A percentile compares a stretch with the other conserved stretches of the same genome.
These are phyloP conservation scores for Kandelia obovata DNA, from an alignment of 345 rosid species.

Conservation along the genomic window DNA sequence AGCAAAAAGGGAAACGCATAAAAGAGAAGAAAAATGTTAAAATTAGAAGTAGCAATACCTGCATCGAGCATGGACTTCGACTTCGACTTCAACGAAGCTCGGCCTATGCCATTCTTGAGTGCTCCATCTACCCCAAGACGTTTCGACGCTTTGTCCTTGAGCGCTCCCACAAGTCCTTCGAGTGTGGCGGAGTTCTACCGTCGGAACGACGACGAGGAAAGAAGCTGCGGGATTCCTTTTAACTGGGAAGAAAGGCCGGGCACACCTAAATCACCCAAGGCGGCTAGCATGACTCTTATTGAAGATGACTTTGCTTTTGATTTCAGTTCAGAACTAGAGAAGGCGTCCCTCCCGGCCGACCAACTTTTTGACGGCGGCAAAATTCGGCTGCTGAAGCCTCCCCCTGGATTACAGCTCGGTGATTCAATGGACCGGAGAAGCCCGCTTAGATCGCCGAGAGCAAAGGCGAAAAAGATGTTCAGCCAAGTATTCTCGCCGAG, in stretches of 20 bases:
- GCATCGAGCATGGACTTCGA: constrained; percentile 43
- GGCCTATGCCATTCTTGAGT: constrained; percentile 38
- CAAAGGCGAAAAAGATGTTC: constrained; percentile 45
- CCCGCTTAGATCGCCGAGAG: constrained; percentile 36
- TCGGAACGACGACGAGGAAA: constrained; percentile 33
- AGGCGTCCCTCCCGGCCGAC: constrained; percentile 25
- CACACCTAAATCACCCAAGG: neutral
- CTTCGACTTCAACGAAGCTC: constrained; percentile 49
- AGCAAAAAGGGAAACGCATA: neutral
- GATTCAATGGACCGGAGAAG: constrained; percentile 11
- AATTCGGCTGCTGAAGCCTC: constrained; percentile 18
- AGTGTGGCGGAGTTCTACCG: constrained; percentile 52
- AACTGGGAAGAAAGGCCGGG: constrained; percentile 9
- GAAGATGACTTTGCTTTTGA: constrained; percentile 33
- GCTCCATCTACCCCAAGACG: constrained; percentile 69
- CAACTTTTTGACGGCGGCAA: constrained; percentile 30
- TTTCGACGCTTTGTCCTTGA: constrained; percentile 50
- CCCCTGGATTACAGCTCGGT: constrained; percentile 46
- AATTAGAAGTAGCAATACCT: constrained; percentile 55
- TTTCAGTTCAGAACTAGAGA: constrained; percentile 17
- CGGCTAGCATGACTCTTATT: no score
- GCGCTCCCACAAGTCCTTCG: constrained; percentile 79
- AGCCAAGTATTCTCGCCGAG: constrained; percentile 59
- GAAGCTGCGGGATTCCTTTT: constrained; percentile 3
- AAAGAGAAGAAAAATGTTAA: neutral